These are phyloP conservation scores for Nemania sp. DNA, from an alignment of 2,329 filamentous ascomycete genomes.

Conservation along the genomic window DNA sequence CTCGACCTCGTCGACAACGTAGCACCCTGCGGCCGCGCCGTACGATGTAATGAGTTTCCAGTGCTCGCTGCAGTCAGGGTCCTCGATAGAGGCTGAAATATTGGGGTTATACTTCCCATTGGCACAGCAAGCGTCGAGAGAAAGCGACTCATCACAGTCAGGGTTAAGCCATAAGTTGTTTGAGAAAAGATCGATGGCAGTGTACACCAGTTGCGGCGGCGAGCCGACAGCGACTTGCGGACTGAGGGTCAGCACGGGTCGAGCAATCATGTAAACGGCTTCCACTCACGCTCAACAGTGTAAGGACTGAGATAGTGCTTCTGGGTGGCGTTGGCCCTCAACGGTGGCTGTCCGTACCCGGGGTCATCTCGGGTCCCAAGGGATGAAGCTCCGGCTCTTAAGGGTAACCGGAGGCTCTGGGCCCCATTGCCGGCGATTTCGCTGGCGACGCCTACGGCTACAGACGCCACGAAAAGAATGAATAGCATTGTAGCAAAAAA, in stretches of 20 bases:
- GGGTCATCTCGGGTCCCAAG: constrained; percentile 12
- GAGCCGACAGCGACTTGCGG: constrained; percentile 25
- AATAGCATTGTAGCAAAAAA: constrained; percentile 13
- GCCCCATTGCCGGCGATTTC: constrained; percentile 7
- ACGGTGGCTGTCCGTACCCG: constrained; percentile 16
- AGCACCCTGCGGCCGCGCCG: constrained; percentile 24
- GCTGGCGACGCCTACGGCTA: constrained; percentile 13
- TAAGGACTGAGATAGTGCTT: constrained; percentile 28
- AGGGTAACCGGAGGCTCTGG: constrained; percentile 17
- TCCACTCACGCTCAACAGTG: constrained; percentile 24
- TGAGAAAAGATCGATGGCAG: constrained; percentile 26
- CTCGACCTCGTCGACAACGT: constrained; percentile 20
- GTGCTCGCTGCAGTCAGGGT: constrained; percentile 6
- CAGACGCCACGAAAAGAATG: constrained; percentile 11
- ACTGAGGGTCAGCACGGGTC: not conserved
- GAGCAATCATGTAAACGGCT: not conserved
- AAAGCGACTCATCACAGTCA: constrained; percentile 18
- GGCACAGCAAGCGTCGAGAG: constrained; percentile 13
- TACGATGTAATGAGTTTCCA: constrained; percentile 18
- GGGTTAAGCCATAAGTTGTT: constrained; percentile 30
- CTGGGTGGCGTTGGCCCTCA: constrained; percentile 23
- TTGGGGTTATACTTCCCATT: constrained; percentile 26
- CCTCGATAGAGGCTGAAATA: constrained; percentile 13
- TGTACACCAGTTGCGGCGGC: constrained; percentile 25
- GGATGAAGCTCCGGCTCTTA: constrained; percentile 5